Evolutionary conservation across 2,329 filamentous ascomycete genomes (phyloP).

Genomic region (Colletotrichum cordylinicola): DNA sequence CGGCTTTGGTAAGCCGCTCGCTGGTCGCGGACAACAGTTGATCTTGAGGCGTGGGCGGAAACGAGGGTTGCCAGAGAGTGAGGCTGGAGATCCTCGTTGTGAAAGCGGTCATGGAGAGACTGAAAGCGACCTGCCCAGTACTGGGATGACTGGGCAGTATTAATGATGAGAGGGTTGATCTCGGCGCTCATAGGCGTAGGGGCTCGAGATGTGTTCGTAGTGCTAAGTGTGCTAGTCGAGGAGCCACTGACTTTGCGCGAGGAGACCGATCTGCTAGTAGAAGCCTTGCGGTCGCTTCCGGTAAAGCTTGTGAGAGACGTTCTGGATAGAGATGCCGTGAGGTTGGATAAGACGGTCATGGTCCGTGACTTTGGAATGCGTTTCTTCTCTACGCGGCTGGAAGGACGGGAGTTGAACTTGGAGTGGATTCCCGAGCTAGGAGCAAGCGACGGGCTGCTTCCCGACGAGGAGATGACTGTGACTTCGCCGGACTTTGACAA

Average conservation of each 20-base stretch:
- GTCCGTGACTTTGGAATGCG: slow-evolving; percentile 50
- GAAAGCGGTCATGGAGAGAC: slow-evolving; percentile 59
- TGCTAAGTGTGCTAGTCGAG: slow-evolving; percentile 18
- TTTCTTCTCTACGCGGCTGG: slow-evolving; percentile 1
- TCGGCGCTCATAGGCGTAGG: neutral
- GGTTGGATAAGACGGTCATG: slow-evolving; percentile 47
- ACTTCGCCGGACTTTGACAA: neutral
- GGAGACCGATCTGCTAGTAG: neutral
- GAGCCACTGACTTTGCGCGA: slow-evolving; percentile 20
- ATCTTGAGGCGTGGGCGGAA: slow-evolving; percentile 5
- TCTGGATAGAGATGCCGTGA: slow-evolving; percentile 51
- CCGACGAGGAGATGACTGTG: neutral
- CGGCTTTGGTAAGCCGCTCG: neutral
- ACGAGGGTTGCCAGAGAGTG: neutral
- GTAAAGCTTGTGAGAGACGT: slow-evolving; percentile 7
- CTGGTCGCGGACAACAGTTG: neutral
- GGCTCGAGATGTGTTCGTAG: neutral
- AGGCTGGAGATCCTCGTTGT: slow-evolving; percentile 36
- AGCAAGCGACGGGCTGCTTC: neutral
- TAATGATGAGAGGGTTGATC: slow-evolving; percentile 32
- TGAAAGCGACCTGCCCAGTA: slow-evolving; percentile 71
- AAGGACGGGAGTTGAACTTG: neutral
- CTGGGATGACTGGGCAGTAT: slow-evolving; percentile 48
- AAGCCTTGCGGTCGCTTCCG: neutral
- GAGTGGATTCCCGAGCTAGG: slow-evolving; percentile 13